Percentiles rank a stretch among this genome's conserved stretches.
phyloP scores from a whole-genome alignment of 2,329 filamentous ascomycete species.

The Lojkania enalia region DNA sequence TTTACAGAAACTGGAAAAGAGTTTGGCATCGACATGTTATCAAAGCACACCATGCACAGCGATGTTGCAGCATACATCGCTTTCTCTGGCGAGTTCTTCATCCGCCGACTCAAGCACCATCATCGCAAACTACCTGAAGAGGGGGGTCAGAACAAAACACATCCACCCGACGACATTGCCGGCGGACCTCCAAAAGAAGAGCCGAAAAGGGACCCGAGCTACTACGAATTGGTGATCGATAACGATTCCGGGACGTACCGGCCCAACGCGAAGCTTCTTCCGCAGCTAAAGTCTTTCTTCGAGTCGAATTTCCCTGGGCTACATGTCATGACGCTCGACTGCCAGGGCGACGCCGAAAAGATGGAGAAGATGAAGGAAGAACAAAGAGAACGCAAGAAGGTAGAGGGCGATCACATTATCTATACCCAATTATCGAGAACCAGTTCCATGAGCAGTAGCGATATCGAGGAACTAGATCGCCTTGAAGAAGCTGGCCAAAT shows the following conservation, averaged over 20 bases:
- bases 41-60: slow-evolving; percentile 96
- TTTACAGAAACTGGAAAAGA: slow-evolving; percentile 97
- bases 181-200: slow-evolving; percentile 48
- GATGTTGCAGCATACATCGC: slow-evolving; percentile 90
- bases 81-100: slow-evolving; percentile 90
- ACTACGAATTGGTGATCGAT: slow-evolving; percentile 89
- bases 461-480: slow-evolving; percentile 60
- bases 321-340: slow-evolving; percentile 73
- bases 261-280: slow-evolving; percentile 76
- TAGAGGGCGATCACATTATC: slow-evolving; percentile 55
- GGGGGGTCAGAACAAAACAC: slow-evolving; percentile 46
- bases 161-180: slow-evolving; percentile 57
- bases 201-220: slow-evolving; percentile 56
- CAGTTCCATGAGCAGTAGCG: slow-evolving; percentile 57
- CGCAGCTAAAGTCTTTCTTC: slow-evolving; percentile 71
- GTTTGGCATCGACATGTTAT: slow-evolving; percentile 89
- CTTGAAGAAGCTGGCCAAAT: slow-evolving; percentile 29
- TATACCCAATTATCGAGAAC: slow-evolving; percentile 57
- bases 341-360: slow-evolving; percentile 69
- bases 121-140: slow-evolving; percentile 42
- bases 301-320: slow-evolving; percentile 75
- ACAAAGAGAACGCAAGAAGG: slow-evolving; percentile 75
- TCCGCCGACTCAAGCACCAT: slow-evolving; percentile 67
- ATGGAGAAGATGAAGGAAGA: slow-evolving; percentile 75
- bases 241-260: slow-evolving; percentile 95